Evolutionary conservation across 768 basidiomycete species (phyloP), one percentile per base, ranked within the genome.

Genomic region (Termitomyces bulborhizus): DNA sequence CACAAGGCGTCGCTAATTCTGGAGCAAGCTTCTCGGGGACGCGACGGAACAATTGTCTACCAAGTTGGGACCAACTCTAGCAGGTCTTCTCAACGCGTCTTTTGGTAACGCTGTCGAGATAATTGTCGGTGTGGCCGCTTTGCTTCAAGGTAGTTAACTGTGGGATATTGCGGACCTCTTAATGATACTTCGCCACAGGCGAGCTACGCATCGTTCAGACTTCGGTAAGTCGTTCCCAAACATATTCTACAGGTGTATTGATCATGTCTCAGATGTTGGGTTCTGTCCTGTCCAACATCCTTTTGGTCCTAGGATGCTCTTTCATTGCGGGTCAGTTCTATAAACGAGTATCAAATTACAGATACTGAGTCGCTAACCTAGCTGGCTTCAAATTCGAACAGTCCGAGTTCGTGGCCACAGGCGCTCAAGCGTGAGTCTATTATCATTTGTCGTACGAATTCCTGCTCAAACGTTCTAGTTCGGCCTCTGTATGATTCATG

Each of bases 171-270:
- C 21, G 21, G 26, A 45, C 31, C 24, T 34, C 24, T 34, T 12
- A 18, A 57, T 51, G 43, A 56, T 56, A 26, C n/a, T 41, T 45
- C 21, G 24, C 27, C 40, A 36, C 62, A 88, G 90, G 81, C 53
- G 79, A 97, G 70, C 76, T 94, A 16, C 84, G 89, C 36, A 88
- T 97, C 63, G 94, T 97, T 2, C 93, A 97, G 69, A 94, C 91
- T 29, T 94, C 93, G 37, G 88, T 90, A 56, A 57, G 81, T 61
- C 12, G 12, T 34, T 15, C 46, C 24, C 50, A 8, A 59, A 29
- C 8, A 31, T 26, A 11, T 32, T 51, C 4, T 60, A 24, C 9
- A 12, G 8, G 9, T 31, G 11, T 11, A 34, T 34, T 24, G 15
- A 52, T 26, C 0, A 52, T 52, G 42, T 41, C 41, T 43, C 51